phyloP scores from a whole-genome alignment of 179 eudicot species.

The Silene coronaria region DNA sequence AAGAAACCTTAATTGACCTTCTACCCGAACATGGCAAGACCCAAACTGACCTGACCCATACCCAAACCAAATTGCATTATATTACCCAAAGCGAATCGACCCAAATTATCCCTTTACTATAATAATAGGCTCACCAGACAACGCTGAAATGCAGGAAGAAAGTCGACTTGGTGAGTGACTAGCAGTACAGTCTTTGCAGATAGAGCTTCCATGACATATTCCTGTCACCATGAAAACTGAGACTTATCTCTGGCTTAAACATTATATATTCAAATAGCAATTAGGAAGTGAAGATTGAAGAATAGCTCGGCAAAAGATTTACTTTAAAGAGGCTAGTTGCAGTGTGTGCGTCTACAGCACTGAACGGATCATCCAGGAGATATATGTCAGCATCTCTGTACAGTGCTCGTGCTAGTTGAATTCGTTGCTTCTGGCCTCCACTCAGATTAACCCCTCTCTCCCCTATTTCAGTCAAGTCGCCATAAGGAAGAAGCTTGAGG shows the following conservation, averaged over 20 bases:
- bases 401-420: constrained; percentile 68
- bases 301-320: background rate
- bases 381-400: constrained; percentile 69
- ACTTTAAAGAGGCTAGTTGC: constrained; percentile 66
- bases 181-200: constrained; percentile 65
- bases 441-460: constrained; percentile 77
- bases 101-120: background rate
- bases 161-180: constrained; percentile 88
- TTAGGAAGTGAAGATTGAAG: background rate
- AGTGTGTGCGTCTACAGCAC: constrained; percentile 83
- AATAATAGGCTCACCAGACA: constrained; percentile 47
- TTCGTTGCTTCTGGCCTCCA: constrained; percentile 74
- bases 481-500: constrained; percentile 54
- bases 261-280: background rate
- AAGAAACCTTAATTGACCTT: background rate
- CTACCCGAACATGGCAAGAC: background rate
- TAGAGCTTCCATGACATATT: constrained; percentile 70
- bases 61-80: constrained; percentile 16
- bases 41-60: background rate
- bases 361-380: constrained; percentile 74
- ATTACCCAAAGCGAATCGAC: background rate
- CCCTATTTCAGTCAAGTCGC: constrained; percentile 71
- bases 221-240: constrained; percentile 32
- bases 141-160: constrained; percentile 66
- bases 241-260: background rate